phyloP scores from a whole-genome alignment of 2,329 filamentous ascomycete genomes.

The Ascochyta koolunga region DNA sequence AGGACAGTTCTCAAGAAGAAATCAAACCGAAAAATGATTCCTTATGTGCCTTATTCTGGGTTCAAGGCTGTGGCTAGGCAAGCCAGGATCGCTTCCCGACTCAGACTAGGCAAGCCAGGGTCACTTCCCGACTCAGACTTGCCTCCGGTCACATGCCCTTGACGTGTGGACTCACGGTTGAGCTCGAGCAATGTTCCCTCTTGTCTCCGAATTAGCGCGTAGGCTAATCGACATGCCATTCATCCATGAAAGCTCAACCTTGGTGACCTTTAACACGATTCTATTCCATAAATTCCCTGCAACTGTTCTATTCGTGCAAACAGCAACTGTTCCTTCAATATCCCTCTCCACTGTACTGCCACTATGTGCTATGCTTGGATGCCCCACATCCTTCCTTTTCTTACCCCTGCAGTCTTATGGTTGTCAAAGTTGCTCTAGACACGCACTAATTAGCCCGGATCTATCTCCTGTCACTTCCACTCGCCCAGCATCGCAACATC shows the following conservation, averaged over 20 bases:
- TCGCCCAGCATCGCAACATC: neutral
- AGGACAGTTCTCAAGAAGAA: neutral
- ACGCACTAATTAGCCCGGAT: neutral
- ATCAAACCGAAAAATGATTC: neutral
- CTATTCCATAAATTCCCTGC: neutral
- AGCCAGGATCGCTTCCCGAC: neutral
- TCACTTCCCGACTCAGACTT: neutral
- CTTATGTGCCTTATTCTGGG: neutral
- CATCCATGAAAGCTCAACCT: slow-evolving; percentile 1
- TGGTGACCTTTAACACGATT: neutral
- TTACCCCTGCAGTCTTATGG: neutral
- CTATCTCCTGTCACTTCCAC: slow-evolving; percentile 4
- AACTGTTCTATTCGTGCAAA: neutral
- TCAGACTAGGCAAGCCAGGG: neutral
- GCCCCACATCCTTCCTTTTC: neutral
- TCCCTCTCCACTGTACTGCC: neutral
- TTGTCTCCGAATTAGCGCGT: slow-evolving; percentile 4
- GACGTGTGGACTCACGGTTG: neutral
- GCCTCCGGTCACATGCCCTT: neutral
- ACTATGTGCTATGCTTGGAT: neutral
- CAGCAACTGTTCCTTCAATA: neutral
- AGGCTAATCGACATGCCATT: neutral
- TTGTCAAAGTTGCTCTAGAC: neutral
- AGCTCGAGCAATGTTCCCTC: slow-evolving; percentile 8
- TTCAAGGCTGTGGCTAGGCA: neutral